These are phyloP conservation scores for Volvox carteri DNA, from an alignment of 163 green algal species.

Conservation along the genomic window DNA sequence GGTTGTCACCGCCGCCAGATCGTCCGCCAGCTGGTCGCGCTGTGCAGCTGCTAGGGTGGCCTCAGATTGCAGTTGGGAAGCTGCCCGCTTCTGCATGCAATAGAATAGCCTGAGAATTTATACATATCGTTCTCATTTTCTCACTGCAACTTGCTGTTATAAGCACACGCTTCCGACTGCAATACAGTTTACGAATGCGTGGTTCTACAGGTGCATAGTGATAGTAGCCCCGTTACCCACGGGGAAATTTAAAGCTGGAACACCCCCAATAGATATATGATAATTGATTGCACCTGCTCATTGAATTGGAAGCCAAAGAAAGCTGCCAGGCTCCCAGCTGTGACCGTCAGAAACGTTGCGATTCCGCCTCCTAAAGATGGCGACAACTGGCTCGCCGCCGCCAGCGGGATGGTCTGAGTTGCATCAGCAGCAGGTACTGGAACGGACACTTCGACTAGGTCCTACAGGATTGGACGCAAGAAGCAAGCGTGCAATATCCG, in stretches of 20 bases:
- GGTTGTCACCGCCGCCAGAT: neutral
- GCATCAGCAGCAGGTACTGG: neutral
- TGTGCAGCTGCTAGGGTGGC: neutral
- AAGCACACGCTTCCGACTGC: neutral
- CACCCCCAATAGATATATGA: neutral
- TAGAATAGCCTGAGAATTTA: neutral
- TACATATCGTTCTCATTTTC: neutral
- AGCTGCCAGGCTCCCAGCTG: neutral
- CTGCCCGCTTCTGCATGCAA: conserved; percentile 9
- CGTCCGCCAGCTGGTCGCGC: neutral
- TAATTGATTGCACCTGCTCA: conserved; percentile 25
- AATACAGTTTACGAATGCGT: neutral
- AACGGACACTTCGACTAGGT: neutral
- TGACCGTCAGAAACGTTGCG: neutral
- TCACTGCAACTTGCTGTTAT: neutral
- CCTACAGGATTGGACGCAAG: neutral
- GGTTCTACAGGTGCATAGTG: too few relatives aligned
- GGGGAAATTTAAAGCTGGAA: neutral
- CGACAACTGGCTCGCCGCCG: neutral
- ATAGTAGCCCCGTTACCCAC: too few relatives aligned
- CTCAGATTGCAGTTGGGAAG: neutral
- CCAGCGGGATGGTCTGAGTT: neutral
- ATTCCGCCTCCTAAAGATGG: neutral
- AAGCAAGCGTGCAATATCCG: too few relatives aligned
- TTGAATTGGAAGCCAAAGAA: conserved; percentile 23